Conservation (phyloP, 2,329 filamentous ascomycete species). For the Venturia nashicola region DNA sequence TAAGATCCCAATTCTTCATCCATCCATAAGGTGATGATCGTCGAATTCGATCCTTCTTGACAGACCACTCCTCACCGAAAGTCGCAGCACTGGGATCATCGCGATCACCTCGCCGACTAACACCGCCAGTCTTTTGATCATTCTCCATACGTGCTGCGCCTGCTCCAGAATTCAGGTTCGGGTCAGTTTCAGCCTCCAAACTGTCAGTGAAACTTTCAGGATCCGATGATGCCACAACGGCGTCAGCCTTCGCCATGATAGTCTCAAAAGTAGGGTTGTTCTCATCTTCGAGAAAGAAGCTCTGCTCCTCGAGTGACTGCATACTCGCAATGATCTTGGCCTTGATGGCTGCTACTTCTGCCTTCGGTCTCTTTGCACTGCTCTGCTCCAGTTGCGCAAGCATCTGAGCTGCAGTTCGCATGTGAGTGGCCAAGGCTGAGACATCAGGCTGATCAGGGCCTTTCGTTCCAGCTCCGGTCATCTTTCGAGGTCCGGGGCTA, state of each 20-base stretch:
- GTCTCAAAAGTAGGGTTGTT: slow-evolving; percentile 65
- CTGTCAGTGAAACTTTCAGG: slow-evolving; percentile 28
- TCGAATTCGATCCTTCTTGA: slow-evolving; percentile 72
- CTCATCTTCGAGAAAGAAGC: slow-evolving; percentile 60
- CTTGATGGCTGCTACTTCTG: slow-evolving; percentile 72
- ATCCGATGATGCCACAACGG: slow-evolving; percentile 35
- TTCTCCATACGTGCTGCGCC: slow-evolving; percentile 81
- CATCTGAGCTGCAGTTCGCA: slow-evolving; percentile 82
- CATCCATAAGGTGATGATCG: slow-evolving; percentile 75
- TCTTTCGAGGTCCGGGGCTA: slow-evolving; percentile 51
- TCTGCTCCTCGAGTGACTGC: slow-evolving; percentile 78
- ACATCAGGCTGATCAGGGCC: slow-evolving; percentile 65
- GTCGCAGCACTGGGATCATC: slow-evolving; percentile 78
- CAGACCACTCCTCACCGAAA: slow-evolving; percentile 76
- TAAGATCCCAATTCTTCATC: slow-evolving; percentile 82
- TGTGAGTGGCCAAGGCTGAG: slow-evolving; percentile 71
- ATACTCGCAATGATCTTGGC: slow-evolving; percentile 83
- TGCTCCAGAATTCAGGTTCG: slow-evolving; percentile 51
- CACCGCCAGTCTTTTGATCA: slow-evolving; percentile 73
- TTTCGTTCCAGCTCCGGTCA: slow-evolving; percentile 45
- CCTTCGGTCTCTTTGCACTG: slow-evolving; percentile 64
- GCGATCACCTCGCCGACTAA: slow-evolving; percentile 68
- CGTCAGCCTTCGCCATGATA: slow-evolving; percentile 63
- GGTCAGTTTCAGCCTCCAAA: slow-evolving; percentile 41
- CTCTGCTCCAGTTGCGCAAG: slow-evolving; percentile 71